phyloP scores from a whole-genome alignment of 2,329 filamentous ascomycete species.

The Cryphonectria carpinicola region DNA sequence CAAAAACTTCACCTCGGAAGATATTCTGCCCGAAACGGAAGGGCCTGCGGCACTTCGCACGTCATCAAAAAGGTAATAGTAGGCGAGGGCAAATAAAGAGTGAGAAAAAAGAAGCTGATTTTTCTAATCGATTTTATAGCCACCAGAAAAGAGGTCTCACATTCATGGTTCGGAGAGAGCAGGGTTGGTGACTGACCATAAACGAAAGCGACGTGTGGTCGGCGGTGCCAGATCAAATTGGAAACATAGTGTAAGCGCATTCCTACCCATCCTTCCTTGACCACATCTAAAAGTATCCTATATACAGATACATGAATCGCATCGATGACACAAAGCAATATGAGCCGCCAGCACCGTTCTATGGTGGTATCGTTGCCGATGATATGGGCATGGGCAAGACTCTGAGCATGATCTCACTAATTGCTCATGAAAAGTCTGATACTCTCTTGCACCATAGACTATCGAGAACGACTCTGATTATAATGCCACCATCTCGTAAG shows the following conservation, averaged over 20 bases:
- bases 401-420: too few species aligned
- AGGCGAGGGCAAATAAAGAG: background rate
- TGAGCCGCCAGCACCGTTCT: background rate
- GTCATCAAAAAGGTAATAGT: background rate
- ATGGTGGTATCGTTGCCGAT: background rate
- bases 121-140: background rate
- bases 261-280: background rate
- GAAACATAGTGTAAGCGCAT: background rate
- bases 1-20: background rate
- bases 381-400: too few species aligned
- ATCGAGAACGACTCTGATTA: too few species aligned
- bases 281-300: background rate
- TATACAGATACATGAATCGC: background rate
- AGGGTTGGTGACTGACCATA: background rate
- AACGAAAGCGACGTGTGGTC: background rate
- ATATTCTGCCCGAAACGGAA: slow-evolving; percentile 11
- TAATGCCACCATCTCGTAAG: too few species aligned
- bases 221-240: background rate
- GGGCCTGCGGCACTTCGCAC: slow-evolving; percentile 11
- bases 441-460: too few species aligned
- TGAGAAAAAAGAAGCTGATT: too few species aligned
- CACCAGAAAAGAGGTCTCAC: slow-evolving; percentile 14
- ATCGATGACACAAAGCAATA: background rate
- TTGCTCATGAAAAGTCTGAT: too few species aligned
- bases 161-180: slow-evolving; percentile 13